phyloP scores from a whole-genome alignment of 108 stramenopile species.

The Nannochloropsis granulata region DNA sequence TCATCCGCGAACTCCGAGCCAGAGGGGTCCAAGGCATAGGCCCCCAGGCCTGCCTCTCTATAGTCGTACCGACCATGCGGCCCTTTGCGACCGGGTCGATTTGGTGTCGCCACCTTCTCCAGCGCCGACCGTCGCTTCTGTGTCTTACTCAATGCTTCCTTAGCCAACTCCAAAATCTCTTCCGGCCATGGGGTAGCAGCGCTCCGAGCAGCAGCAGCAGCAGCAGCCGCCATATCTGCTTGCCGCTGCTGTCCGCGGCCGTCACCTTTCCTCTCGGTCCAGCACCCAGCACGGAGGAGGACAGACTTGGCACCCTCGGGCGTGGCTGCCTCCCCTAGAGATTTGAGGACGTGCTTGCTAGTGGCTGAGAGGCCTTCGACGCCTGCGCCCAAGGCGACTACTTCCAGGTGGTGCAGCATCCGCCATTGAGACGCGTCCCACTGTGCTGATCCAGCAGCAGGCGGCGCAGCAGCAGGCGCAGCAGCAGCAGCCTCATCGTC shows the following conservation, averaged over 20 bases:
- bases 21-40: conserved; percentile 16
- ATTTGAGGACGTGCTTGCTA: not conserved
- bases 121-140: not conserved
- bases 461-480: not conserved
- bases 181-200: not conserved
- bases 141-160: not conserved
- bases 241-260: not conserved
- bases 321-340: not conserved
- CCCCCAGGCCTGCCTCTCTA: conserved; percentile 1
- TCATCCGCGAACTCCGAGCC: conserved; percentile 9
- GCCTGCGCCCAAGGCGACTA: not conserved
- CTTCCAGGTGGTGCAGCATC: not conserved
- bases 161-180: not conserved
- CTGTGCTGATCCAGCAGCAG: not conserved
- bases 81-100: not conserved
- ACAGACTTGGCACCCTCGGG: not conserved
- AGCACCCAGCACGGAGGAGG: not conserved
- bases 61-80: conserved; percentile 14
- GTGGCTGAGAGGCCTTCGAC: not conserved
- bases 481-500: not conserved
- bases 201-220: not conserved
- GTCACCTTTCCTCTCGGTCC: not conserved
- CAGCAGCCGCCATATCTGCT: not conserved
- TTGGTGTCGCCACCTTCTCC: not conserved
- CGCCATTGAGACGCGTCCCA: not conserved